Base-by-base conservation (phyloP, 768 basidiomycete species). In the Macrocybe gigantea region DNA sequence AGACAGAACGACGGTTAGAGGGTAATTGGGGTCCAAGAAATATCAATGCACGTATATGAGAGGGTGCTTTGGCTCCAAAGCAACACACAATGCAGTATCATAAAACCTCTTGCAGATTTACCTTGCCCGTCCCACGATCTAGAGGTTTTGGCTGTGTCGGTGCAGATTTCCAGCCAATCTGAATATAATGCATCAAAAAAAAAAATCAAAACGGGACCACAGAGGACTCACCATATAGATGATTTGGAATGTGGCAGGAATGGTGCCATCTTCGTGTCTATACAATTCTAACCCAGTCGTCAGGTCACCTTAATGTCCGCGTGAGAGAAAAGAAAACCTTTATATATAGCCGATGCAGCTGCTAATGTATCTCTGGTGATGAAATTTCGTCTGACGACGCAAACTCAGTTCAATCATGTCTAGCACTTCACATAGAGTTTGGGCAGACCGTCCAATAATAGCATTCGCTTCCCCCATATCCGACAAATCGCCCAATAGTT, bases 381-480 rank as follows among this genome's bases (percentile, higher is more conserved):
- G 45, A 74, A 75, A 51, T 79, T 74, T 32, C 85, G 78, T 51
- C 90, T 88, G 55, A 14, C 45, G 47, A 47, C 5, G 15, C 1
- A 47, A 14, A 45, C 32, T 33, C 11, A 38, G 4, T 22, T 49
- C n/a, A 43, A 35, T 15, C 15, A 37, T 8, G n/a, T 6, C 15
- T 30, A 33, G 12, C 29, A 5, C 15, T 5, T 9, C 10, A 6
- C 15, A n/a, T 1, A 33, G 10, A 11, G 32, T 39, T n/a, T 12
- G 34, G 13, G 58, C 74, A 39, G 51, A 90, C 85, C 92, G 73
- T 57, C 88, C 91, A 32, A 94, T 68, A 38, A 98, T 78, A 8
- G 93, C 92, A 60, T 96, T 98, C 42, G 80, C 82, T 62, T 99
- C 96, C 13, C 96, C 96, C 96, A 99, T 99, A 61, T 91, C 83